phyloP scores from a whole-genome alignment of 148 eudicot genomes.

The Spergularia bocconei region DNA sequence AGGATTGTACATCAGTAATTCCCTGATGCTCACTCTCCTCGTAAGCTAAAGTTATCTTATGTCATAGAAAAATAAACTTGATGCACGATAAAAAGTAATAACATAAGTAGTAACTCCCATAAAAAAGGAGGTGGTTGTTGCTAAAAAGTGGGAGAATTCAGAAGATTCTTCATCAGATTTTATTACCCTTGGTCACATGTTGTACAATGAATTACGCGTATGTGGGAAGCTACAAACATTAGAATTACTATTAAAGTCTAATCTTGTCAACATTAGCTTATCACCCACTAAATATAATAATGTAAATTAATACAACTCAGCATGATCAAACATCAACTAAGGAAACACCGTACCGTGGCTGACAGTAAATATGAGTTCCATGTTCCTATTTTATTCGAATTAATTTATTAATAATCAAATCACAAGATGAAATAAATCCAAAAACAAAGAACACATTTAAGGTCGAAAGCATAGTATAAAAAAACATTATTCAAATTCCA shows the following conservation, averaged over 20 bases:
- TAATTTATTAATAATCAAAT: constrained; percentile 19
- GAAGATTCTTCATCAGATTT: constrained; percentile 37
- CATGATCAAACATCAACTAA: constrained; percentile 20
- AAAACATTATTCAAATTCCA: constrained; percentile 16
- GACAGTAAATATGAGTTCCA: constrained; percentile 13
- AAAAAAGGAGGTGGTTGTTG: constrained; percentile 34
- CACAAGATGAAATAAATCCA: constrained; percentile 19
- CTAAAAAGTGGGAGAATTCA: constrained; percentile 35
- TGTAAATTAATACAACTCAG: constrained; percentile 11
- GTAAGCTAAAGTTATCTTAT: neutral
- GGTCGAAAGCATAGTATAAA: constrained; percentile 17
- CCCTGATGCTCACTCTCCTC: neutral
- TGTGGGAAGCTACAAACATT: constrained; percentile 7
- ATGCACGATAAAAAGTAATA: neutral
- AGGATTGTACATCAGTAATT: neutral
- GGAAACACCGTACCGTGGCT: constrained; percentile 19
- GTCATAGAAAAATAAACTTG: neutral
- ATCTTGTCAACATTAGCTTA: constrained; percentile 13
- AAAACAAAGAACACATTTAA: constrained; percentile 24
- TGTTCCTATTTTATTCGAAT: constrained; percentile 2
- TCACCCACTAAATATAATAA: neutral
- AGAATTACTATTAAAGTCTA: constrained; percentile 15
- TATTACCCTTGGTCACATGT: constrained; percentile 34
- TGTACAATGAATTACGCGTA: constrained; percentile 31
- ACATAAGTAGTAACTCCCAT: constrained; percentile 32